Conservation (phyloP, 1,139 yeast species). For the Meyerozyma guilliermondii region DNA sequence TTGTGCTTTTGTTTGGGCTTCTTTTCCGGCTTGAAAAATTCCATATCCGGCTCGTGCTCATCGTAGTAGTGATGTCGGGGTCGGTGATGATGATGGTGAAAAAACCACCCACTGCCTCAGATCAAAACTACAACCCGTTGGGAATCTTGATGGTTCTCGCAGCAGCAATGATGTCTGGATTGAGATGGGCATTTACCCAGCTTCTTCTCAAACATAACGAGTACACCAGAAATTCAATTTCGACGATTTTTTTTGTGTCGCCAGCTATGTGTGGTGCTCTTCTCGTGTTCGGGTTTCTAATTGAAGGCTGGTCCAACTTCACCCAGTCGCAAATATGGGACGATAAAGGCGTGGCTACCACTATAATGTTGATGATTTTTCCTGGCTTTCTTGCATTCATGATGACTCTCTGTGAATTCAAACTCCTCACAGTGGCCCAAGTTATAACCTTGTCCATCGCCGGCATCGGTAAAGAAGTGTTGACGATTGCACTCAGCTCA, state of each 20-base stretch:
- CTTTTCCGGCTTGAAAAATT: conserved; percentile 71
- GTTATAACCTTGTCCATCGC: conserved; percentile 85
- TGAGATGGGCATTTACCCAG: conserved; percentile 95
- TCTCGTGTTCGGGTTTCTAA: conserved; percentile 51
- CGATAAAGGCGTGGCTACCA: conserved; percentile 46
- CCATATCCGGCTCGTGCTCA: conserved; percentile 57
- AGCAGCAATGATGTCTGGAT: conserved; percentile 80
- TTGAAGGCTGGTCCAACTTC: conserved; percentile 64
- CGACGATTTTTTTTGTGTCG: conserved; percentile 76
- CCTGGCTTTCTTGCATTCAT: conserved; percentile 88
- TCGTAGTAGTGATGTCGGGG: conserved; percentile 70
- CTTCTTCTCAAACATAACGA: conserved; percentile 59
- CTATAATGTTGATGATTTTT: conserved; percentile 55
- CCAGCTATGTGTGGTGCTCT: conserved; percentile 75
- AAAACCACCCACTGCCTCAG: conserved; percentile 22
- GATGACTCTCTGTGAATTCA: conserved; percentile 88
- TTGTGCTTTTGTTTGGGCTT: conserved; percentile 83
- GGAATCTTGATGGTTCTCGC: conserved; percentile 72
- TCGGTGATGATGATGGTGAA: conserved; percentile 89
- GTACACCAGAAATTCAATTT: conserved; percentile 66
- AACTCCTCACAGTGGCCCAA: conserved; percentile 74
- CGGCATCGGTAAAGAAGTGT: conserved; percentile 86
- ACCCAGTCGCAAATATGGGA: conserved; percentile 57
- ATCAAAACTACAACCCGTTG: conserved; percentile 21
- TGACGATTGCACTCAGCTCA: conserved; percentile 71